Evolutionary conservation across 2,329 filamentous ascomycete species (phyloP), one percentile per base, ranked within the genome.

Genomic region (Dothideomycetes sp.): DNA sequence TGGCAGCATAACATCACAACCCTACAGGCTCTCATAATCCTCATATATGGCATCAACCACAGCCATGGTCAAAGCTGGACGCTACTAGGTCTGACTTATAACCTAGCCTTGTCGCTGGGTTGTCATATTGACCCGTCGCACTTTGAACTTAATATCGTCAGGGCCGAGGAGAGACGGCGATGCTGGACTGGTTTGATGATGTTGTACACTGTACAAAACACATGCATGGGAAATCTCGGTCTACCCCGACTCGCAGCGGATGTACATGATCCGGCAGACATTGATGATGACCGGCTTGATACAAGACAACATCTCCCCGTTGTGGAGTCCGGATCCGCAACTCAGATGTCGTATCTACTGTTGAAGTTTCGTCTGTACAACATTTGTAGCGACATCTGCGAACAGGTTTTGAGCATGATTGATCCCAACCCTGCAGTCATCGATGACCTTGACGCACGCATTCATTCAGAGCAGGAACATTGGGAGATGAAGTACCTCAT

Each of bases 321-420:
- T 15, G 29, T 24, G 5, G 16, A 24, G 14, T 27, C 35, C 45
- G 17, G 34, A 46, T 49, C 52, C 4, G 59, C 60, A 29, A 63
- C 60, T 2, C 60, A 64, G 47, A 63, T 62, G 60, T 59, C 61
- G 14, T 63, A 61, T 42, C 54, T 64, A 4, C 56, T 63, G 4
- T 46, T 61, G 16, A 59, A 58, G 36, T 57, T 55, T 41, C 57
- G 56, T 12, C 51, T 63, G 2, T 55, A 61, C 45, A 52, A 54
- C 29, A 49, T 63, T 32, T 55, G 58, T 8, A 51, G 52, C n/a
- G 55, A 54, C 34, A 56, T 63, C 19, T 60, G 58, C 41, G 49
- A 59, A 19, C 43, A 47, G 4, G 57, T 62, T 12, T 60, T 62
- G 37, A 51, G 42, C 37, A 48, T 49, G 30, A 45, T 48, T 1